Conservation (phyloP, 2,329 filamentous ascomycete species). For the Colletotrichum sp. region DNA sequence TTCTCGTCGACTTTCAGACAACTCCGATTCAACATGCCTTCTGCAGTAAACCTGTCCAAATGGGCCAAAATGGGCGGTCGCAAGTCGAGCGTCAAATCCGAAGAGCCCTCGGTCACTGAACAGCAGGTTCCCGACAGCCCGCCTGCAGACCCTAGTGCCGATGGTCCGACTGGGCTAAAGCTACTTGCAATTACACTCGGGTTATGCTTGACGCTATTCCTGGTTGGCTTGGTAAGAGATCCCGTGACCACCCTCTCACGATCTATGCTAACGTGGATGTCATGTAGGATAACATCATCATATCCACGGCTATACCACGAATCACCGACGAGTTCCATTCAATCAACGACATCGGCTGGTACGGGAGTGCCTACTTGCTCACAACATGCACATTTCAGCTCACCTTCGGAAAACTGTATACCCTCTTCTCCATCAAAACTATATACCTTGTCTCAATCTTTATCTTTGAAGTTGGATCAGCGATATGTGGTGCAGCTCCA, state of each 20-base stretch:
- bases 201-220: slow-evolving; percentile 3
- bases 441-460: slow-evolving; percentile 26
- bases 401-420: slow-evolving; percentile 31
- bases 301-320: slow-evolving; percentile 39
- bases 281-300: slow-evolving; percentile 38
- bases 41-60: background rate
- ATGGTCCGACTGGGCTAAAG: background rate
- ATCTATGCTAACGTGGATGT: background rate
- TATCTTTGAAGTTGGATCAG: slow-evolving; percentile 28
- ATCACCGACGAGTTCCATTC: slow-evolving; percentile 39
- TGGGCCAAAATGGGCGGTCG: background rate
- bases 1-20: background rate
- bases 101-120: background rate
- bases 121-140: background rate
- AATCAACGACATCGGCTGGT: slow-evolving; percentile 45
- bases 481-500: slow-evolving; percentile 28
- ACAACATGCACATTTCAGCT: slow-evolving; percentile 28
- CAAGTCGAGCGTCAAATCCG: background rate
- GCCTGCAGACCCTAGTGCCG: background rate
- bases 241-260: background rate
- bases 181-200: background rate
- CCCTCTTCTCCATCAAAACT: slow-evolving; percentile 31
- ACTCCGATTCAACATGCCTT: background rate
- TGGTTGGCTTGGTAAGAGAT: slow-evolving; percentile 1
- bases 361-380: slow-evolving; percentile 30